Evolutionary conservation across 2,329 filamentous ascomycete genomes (phyloP).

Genomic region (Cladorrhinum sp.): DNA sequence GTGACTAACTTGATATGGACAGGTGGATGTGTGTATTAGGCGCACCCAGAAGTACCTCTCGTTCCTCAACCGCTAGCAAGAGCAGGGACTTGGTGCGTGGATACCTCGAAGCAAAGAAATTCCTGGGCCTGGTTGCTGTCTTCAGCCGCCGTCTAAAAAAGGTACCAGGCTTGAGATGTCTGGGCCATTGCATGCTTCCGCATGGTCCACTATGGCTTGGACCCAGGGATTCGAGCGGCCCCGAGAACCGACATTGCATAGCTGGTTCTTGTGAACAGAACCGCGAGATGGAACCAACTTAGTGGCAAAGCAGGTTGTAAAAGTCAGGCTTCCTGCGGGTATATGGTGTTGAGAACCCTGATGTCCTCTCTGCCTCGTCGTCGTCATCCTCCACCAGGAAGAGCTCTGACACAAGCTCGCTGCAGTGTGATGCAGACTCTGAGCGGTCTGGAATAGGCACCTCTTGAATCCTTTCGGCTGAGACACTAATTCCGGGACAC

Average conservation of each 20-base stretch:
- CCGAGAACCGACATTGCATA: background rate
- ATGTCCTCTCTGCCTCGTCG: background rate
- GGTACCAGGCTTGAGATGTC: constrained; percentile 17
- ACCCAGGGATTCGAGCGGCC: background rate
- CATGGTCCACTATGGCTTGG: background rate
- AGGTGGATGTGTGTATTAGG: background rate
- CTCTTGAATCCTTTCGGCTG: background rate
- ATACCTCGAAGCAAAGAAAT: constrained; percentile 18
- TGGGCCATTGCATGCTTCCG: background rate
- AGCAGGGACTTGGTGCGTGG: background rate
- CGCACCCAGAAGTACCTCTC: background rate
- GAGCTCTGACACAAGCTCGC: background rate
- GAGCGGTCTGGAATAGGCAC: background rate
- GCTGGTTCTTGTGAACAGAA: background rate
- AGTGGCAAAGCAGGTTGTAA: background rate
- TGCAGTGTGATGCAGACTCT: background rate
- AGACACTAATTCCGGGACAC: background rate
- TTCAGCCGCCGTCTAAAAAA: constrained; percentile 28
- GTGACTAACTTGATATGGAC: background rate
- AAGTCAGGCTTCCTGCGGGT: too few relatives aligned
- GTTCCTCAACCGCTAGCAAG: background rate
- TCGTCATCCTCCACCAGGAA: too few relatives aligned
- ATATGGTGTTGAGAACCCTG: background rate
- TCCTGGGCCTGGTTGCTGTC: constrained; percentile 26
- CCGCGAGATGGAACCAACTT: background rate